Evolutionary conservation across 768 basidiomycete species (phyloP), one percentile per base, ranked within the genome.

Genomic region (Podaxis sp.): DNA sequence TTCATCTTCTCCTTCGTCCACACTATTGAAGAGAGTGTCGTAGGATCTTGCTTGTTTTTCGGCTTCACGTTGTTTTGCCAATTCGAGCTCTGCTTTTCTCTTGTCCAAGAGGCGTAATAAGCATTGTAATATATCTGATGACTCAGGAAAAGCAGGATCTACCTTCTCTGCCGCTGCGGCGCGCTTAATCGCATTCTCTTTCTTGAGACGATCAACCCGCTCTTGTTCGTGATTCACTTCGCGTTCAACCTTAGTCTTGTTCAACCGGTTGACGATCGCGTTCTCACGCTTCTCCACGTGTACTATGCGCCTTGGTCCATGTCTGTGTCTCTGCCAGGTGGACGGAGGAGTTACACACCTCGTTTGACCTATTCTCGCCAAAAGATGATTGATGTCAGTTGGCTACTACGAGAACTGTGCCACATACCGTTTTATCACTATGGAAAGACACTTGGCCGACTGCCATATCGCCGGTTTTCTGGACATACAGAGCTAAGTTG

Each of bases 401-500:
- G 24, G 24, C 10, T n/a, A 40, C 7, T 36, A 24, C 24, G 17
- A 49, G 7, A 60, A 55, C 37, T 24, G 41, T 17, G 24, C 30
- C 48, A 50, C 81, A 41, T 66, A 94, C 94, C 76, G 81, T 82
- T 71, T 96, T 95, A 70, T 97, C 94, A 61, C 80, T 91, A 67
- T 98, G 92, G 73, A 99, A 99, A 0, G 94, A 91, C 0, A 99
- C 97, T 70, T 95, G 91, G 0, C 97, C 97, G 2, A 96, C 89
- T 2, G 93, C 95, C 95, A 97, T 98, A 71, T 96, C 95, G 2
- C 96, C 96, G 6, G 91, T 89, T 93, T 99, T 99, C 93, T 96
- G 69, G 10, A 15, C 50, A 20, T 2, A 17, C 56, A 37, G 44
- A 15, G 38, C 7, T 46, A 57, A 54, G 20, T 13, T 44, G 6